Base-by-base conservation (phyloP, 1,284 basidiomycete genomes). In the Ustilago tritici region DNA sequence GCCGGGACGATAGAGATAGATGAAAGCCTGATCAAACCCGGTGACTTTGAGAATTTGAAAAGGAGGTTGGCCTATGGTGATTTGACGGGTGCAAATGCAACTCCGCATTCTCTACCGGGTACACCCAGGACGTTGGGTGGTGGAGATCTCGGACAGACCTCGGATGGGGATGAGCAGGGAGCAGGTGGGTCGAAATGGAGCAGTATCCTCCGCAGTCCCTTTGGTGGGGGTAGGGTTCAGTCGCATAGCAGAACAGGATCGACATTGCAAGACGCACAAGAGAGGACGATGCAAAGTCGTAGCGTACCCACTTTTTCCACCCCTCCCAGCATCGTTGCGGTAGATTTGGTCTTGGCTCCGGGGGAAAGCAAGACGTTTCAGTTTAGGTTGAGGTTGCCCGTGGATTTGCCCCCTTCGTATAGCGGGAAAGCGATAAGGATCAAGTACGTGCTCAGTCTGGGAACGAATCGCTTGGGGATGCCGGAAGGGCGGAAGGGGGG, bases 381-480 rank as follows among this genome's bases (percentile, higher is more conserved):
- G 15, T 82, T 85, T 59, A 56, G 63, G 28, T 60, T 84, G 12
- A 67, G 53, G 2, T 52, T 85, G 36, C 82, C 96, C 0, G 88
- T 90, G 6, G 91, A 91, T 65, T 88, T 98, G 0, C 96, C 96
- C 0, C 96, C 96, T 0, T 94, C 95, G 0, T 97, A 93, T 88
- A 90, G 90, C 47, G 96, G 96, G 2, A 91, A 92, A 58, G 89
- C 92, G 1, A 89, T 98, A 73, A 90, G 89, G 79, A 95, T 99
- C 86, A 92, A 92, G 10, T 99, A 98, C 85, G 92, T 94, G 78
- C 90, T 99, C 12, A 89, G 93, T 11, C 89, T 98, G 1, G 95
- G 95, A 1, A 92, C 92, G 0, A 95, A 93, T 87, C 90, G 94
- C 4, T 58, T 80, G 53, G 82, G 50, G 82, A 76, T 36, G 19